A percentile compares a stretch with the other conserved stretches of the same genome.
These are phyloP conservation scores for Aspergillus fumigatus DNA, from an alignment of 2,329 filamentous ascomycete species.

Conservation along the genomic window DNA sequence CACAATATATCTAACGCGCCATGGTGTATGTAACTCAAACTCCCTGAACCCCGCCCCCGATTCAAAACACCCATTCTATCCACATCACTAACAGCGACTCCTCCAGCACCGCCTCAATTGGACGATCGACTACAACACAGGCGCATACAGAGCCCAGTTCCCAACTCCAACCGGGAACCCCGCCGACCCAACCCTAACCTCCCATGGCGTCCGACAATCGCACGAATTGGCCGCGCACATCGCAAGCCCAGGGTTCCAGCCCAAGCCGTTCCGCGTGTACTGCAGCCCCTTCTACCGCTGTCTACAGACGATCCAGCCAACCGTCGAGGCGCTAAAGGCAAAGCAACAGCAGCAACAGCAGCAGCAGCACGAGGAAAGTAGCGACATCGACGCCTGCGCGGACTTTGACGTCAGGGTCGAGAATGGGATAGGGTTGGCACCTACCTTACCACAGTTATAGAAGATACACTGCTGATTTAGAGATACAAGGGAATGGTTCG, in stretches of 20 bases:
- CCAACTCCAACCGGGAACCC: constrained; percentile 82
- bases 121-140: constrained; percentile 76
- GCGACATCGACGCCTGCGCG: constrained; percentile 32
- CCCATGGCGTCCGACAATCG: constrained; percentile 80
- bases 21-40: constrained; percentile 57
- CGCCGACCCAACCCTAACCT: constrained; percentile 80
- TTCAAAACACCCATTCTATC: too few relatives aligned
- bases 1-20: constrained; percentile 68
- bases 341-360: constrained; percentile 6
- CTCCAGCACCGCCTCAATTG: constrained; percentile 85
- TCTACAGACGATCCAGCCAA: constrained; percentile 74
- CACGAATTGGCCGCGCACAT: constrained; percentile 61
- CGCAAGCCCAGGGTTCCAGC: constrained; percentile 25
- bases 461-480: neutral
- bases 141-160: constrained; percentile 68
- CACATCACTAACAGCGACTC: neutral
- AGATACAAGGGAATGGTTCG: constrained; percentile 76
- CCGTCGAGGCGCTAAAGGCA: constrained; percentile 40
- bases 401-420: constrained; percentile 45
- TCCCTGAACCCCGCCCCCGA: neutral
- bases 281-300: constrained; percentile 84
- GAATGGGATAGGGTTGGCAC: constrained; percentile 46
- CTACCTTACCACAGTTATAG: neutral
- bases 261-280: constrained; percentile 58
- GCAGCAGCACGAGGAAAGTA: constrained; percentile 8